Conservation (phyloP, 768 basidiomycete species). For the Collybia sordida region DNA sequence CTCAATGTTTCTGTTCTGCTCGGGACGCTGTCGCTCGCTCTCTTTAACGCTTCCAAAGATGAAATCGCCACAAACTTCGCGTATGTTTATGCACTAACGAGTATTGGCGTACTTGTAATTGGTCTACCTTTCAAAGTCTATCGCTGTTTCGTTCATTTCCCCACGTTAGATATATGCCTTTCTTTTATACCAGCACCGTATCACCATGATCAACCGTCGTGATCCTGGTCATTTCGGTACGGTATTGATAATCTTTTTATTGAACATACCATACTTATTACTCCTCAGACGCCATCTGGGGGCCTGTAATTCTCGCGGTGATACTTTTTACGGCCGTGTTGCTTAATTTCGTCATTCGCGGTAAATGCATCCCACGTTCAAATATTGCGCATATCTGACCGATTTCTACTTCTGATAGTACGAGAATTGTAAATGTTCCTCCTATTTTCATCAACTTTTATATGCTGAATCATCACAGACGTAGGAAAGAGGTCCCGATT, state of each 20-base stretch:
- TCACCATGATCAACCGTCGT: constrained; percentile 87
- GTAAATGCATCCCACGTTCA: constrained; percentile 32
- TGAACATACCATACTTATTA: background rate
- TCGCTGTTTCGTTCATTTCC: background rate
- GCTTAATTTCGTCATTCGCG: constrained; percentile 84
- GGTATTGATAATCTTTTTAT: constrained; percentile 14
- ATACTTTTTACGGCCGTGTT: constrained; percentile 87
- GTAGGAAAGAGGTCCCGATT: constrained; percentile 26
- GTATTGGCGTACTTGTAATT: constrained; percentile 61
- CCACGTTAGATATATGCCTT: constrained; percentile 76
- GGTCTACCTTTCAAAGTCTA: background rate
- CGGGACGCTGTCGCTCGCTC: constrained; percentile 79
- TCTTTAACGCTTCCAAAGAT: constrained; percentile 85
- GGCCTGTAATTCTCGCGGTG: constrained; percentile 80
- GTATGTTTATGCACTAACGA: constrained; percentile 79
- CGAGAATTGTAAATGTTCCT: constrained; percentile 51
- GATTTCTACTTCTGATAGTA: constrained; percentile 34
- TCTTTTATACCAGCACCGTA: constrained; percentile 79
- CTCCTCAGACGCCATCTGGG: constrained; percentile 69
- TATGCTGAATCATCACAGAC: constrained; percentile 9
- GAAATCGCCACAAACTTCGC: constrained; percentile 76
- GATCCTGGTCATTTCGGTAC: constrained; percentile 89
- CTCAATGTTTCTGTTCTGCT: constrained; percentile 83
- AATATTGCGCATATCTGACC: constrained; percentile 5
- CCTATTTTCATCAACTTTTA: background rate